These are phyloP conservation scores for Cubamyces sp. DNA, from an alignment of 768 basidiomycete genomes.

Conservation along the genomic window DNA sequence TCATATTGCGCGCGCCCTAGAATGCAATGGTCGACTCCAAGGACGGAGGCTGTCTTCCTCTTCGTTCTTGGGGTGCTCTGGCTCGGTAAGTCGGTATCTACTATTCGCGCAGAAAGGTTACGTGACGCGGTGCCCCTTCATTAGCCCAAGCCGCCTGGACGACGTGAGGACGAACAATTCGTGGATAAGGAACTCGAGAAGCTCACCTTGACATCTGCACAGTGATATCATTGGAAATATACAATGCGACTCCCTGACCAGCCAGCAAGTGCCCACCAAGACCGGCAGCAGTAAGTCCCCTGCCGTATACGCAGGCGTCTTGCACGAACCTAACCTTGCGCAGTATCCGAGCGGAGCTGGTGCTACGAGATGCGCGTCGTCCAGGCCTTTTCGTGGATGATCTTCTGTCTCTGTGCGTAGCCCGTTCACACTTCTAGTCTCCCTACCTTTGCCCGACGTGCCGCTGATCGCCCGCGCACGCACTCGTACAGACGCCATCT, in stretches of 20 bases:
- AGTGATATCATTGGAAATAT: constrained; percentile 70
- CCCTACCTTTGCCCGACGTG: neutral
- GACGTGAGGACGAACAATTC: constrained; percentile 48
- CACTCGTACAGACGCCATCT: constrained; percentile 43
- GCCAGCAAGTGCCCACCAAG: constrained; percentile 48
- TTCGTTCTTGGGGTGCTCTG: constrained; percentile 66
- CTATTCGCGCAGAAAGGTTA: neutral
- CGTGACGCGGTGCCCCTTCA: neutral
- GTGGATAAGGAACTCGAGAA: neutral
- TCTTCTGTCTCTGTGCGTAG: constrained; percentile 56
- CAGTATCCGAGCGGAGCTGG: constrained; percentile 58
- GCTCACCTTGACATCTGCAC: neutral
- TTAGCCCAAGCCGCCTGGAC: constrained; percentile 79
- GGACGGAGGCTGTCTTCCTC: constrained; percentile 57
- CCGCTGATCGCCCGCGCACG: neutral
- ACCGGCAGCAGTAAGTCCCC: constrained; percentile 53
- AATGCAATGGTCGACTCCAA: constrained; percentile 70
- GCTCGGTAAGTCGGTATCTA: constrained; percentile 55
- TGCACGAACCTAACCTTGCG: constrained; percentile 11
- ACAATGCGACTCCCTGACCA: constrained; percentile 39
- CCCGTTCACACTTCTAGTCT: neutral
- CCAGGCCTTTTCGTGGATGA: constrained; percentile 78
- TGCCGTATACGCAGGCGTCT: neutral
- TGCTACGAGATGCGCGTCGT: constrained; percentile 84
- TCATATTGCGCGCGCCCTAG: constrained; percentile 39